Percentiles rank a stretch among this genome's conserved stretches.
These are phyloP conservation scores for Pichia sp. DNA, from an alignment of 1,139 yeast species.

Conservation along the genomic window DNA sequence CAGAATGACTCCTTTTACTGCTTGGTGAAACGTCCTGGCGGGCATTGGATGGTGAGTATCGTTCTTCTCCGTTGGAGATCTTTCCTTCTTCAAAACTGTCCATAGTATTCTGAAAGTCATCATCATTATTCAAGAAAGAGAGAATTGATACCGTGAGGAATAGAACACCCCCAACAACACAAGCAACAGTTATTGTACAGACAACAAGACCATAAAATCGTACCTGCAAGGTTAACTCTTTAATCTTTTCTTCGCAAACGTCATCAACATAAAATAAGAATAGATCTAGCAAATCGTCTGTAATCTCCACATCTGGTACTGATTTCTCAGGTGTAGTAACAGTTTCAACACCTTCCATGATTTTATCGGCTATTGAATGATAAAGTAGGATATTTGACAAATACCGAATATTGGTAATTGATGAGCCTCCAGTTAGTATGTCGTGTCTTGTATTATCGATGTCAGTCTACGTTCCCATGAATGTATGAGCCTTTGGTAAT, in stretches of 20 bases:
- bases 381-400: too few species aligned
- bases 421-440: too few species aligned
- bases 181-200: not conserved
- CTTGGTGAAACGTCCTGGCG: too few species aligned
- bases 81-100: not conserved
- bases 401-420: too few species aligned
- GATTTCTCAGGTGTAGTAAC: too few species aligned
- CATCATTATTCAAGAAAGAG: not conserved
- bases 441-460: too few species aligned
- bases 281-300: conserved; percentile 7
- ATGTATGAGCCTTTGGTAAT: too few species aligned
- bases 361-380: too few species aligned
- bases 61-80: not conserved
- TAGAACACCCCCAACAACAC: not conserved
- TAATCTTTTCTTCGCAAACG: conserved; percentile 8
- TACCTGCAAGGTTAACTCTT: conserved; percentile 3
- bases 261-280: conserved; percentile 9
- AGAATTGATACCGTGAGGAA: conserved; percentile 1
- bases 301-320: too few species aligned
- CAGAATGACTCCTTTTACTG: too few species aligned
- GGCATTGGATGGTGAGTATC: not conserved
- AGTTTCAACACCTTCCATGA: too few species aligned
- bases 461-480: too few species aligned
- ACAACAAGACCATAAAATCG: conserved; percentile 5
- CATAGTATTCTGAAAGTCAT: not conserved